These are phyloP conservation scores for Globisporangium irregulare DNA, from an alignment of 352 stramenopile genomes.

Conservation along the genomic window DNA sequence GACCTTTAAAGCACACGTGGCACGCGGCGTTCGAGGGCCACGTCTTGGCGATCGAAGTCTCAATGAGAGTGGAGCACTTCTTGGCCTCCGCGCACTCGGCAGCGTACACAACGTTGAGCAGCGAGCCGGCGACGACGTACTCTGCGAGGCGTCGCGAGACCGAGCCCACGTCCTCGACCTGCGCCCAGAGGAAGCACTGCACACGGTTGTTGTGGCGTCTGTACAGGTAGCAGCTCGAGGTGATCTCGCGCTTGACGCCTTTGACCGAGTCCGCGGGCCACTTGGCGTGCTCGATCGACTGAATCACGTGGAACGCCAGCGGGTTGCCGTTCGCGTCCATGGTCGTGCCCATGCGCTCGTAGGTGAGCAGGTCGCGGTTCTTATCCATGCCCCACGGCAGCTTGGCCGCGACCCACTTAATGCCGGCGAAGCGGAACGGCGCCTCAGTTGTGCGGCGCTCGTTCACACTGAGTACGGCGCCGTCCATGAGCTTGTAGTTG, in stretches of 20 bases:
- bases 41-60: slow-evolving; percentile 15
- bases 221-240: slow-evolving; percentile 49
- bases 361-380: slow-evolving; percentile 39
- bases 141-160: slow-evolving; percentile 13
- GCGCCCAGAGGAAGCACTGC: slow-evolving; percentile 35
- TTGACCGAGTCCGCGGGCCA: slow-evolving; percentile 44
- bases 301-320: slow-evolving; percentile 48
- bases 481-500: slow-evolving; percentile 33
- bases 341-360: slow-evolving; percentile 52
- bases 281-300: slow-evolving; percentile 57
- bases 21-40: slow-evolving; percentile 38
- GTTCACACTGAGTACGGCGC: slow-evolving; percentile 28
- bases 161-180: slow-evolving; percentile 22
- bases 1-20: slow-evolving; percentile 16
- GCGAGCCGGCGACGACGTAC: slow-evolving; percentile 23
- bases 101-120: slow-evolving; percentile 18
- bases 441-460: slow-evolving; percentile 27
- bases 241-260: slow-evolving; percentile 43
- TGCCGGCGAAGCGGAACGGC: slow-evolving; percentile 44
- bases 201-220: slow-evolving; percentile 29
- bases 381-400: slow-evolving; percentile 27
- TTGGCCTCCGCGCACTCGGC: slow-evolving; percentile 17
- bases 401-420: slow-evolving; percentile 42
- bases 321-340: slow-evolving; percentile 42
- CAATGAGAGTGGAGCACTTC: slow-evolving; percentile 9